Base-by-base conservation (phyloP, 495 filamentous ascomycete species). In the Melanomma pulvis-pyrius region DNA sequence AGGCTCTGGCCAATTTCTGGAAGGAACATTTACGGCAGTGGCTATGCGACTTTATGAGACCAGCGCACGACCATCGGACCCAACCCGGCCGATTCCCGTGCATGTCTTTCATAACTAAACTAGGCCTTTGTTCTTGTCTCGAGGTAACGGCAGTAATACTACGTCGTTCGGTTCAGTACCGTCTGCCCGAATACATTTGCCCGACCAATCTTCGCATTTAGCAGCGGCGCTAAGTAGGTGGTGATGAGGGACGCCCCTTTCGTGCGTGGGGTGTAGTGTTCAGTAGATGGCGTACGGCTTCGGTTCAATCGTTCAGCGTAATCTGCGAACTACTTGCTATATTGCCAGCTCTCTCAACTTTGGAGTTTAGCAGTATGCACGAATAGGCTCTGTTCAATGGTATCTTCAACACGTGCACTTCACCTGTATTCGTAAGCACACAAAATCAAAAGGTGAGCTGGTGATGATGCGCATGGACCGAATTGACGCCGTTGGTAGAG, bases 401-500 rank as follows among this genome's bases (percentile, higher is more conserved):
- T 15, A 44, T 44, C n/a, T 44, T 15, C 13, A 17, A 44, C 39
- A 15, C n/a, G 13, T 44, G 39, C 39, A 44, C 8, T 44, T 44
- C 3, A 44, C 8, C 39, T 44, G 9, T 25, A 50, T 2, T 50
- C 21, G 2, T 26, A 11, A 19, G 48, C 19, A 24, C n/a, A 3
- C 8, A 15, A 44, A 50, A 17, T 50, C 7, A 28, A 50, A 19
- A 24, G 48, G 22, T 19, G 21, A 50, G 11, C 22, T 50, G 48
- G 25, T 55, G 51, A 55, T 28, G 51, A 32, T 17, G 51, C 51
- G 19, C 28, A 51, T 30, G 2, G 29, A 30, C 26, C 12, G 30
- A 28, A 1, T 11, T 8, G 51, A 29, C n/a, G 15, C 24, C 29
- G 58, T 30, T 60, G 44, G 54, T 24, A 52, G 26, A 67, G 68